Percentiles rank a stretch among this genome's conserved stretches.
Evolutionary conservation across 768 basidiomycete species (phyloP).

Genomic region (Gloeopeniophorella convolvens): DNA sequence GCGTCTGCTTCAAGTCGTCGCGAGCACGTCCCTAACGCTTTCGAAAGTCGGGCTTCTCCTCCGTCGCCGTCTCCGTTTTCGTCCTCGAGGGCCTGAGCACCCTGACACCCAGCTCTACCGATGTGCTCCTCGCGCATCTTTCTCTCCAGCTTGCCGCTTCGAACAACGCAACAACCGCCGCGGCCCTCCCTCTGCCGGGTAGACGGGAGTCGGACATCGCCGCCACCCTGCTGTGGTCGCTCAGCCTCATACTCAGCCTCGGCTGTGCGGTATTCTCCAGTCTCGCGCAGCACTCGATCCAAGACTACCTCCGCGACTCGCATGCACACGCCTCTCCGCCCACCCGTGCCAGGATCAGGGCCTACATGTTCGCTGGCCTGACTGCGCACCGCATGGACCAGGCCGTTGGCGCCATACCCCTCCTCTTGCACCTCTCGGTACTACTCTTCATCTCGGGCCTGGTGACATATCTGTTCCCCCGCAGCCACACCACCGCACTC

Average conservation of each 20-base stretch:
- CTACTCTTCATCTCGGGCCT: slow-evolving; percentile 16
- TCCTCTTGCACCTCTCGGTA: slow-evolving; percentile 15
- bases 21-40: not conserved
- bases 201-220: no score
- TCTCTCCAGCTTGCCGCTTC: slow-evolving; percentile 3
- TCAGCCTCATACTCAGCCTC: slow-evolving; percentile 13
- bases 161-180: not conserved
- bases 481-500: slow-evolving; percentile 9
- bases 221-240: slow-evolving; percentile 7
- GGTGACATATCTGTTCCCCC: slow-evolving; percentile 6
- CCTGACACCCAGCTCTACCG: not conserved
- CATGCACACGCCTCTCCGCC: slow-evolving; percentile 8
- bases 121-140: slow-evolving; percentile 6
- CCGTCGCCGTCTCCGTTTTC: slow-evolving; percentile 5
- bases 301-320: slow-evolving; percentile 4
- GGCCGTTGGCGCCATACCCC: slow-evolving; percentile 3
- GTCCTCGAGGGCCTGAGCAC: not conserved
- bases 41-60: slow-evolving; percentile 5
- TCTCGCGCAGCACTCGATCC: slow-evolving; percentile 12
- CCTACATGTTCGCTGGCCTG: slow-evolving; percentile 12
- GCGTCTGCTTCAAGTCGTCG: not conserved
- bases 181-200: no score
- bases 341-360: slow-evolving; percentile 14
- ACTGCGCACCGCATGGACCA: not conserved
- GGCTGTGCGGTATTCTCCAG: slow-evolving; percentile 4